Evolutionary conservation across 1,139 yeast genomes (phyloP).

Genomic region (Kazachstania sp.): DNA sequence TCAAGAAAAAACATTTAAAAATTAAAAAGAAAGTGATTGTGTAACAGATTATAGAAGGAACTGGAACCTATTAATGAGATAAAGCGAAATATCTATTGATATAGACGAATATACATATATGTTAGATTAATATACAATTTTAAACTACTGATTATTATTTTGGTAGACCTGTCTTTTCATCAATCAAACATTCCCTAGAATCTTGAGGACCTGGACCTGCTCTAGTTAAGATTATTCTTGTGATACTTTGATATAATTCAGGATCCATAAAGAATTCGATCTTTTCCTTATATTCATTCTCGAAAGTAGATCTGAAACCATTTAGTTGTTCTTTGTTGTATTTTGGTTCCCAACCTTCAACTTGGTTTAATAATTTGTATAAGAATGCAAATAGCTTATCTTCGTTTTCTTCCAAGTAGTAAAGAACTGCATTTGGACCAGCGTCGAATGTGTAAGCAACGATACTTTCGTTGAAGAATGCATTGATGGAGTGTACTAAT

Average conservation of each 20-base stretch:
- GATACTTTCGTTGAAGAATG: constrained; percentile 50
- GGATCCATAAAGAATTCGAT: constrained; percentile 38
- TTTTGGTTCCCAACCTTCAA: constrained; percentile 63
- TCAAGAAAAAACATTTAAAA: neutral
- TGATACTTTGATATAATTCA: constrained; percentile 59
- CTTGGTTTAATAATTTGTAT: constrained; percentile 44
- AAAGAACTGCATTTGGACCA: constrained; percentile 96
- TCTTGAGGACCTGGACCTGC: constrained; percentile 83
- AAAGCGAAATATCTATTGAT: no score
- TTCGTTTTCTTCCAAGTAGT: constrained; percentile 73
- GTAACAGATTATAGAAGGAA: neutral
- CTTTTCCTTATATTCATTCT: constrained; percentile 33
- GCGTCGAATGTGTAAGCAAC: constrained; percentile 99
- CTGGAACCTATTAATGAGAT: no score
- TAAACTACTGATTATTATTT: constrained; percentile 14
- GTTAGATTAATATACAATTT: neutral
- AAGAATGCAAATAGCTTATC: constrained; percentile 52
- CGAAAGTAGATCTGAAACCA: constrained; percentile 31
- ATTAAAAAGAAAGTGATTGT: neutral
- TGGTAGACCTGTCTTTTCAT: constrained; percentile 42
- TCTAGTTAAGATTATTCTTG: constrained; percentile 70
- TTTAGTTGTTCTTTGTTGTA: constrained; percentile 23
- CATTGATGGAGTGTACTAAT: constrained; percentile 71
- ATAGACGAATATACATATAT: no score
- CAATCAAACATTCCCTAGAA: constrained; percentile 45